Evolutionary conservation across 1,139 yeast genomes (phyloP), one percentile per base, ranked within the genome.

Genomic region (Sugiyamaella neomexicana): DNA sequence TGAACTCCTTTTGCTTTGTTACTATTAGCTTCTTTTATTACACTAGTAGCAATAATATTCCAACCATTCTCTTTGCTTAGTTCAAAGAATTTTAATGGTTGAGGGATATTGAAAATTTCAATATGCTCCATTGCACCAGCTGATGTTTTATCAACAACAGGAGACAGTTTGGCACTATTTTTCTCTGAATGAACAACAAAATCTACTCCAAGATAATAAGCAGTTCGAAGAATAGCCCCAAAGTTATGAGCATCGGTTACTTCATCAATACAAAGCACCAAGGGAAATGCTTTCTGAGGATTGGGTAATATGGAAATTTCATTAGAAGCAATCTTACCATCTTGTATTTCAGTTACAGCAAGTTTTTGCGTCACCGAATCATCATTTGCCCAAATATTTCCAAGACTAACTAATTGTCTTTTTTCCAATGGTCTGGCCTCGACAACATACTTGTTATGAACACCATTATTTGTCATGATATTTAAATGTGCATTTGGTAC

Each of bases 241-340:
- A 89, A 76, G 66, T 91, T 91, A 67, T 89, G 96, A 0, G 97
- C 95, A 67, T 91, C 97, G 4, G 90, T 83, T 51, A 91, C 78
- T 58, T 88, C 91, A 69, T 90, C 97, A 43, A 90, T 71, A 63
- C 80, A 89, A 2, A 90, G 63, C 0, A 93, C 97, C 15, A 90
- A 65, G 0, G 97, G 96, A 62, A 15, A 44, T 16, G 15, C 16
- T 13, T 29, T 44, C 6, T 45, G 13, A 6, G 27, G 31, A 12
- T 44, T 52, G 34, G 27, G 29, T 15, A 29, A 16, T 16, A 53
- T 13, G 13, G 52, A 10, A 6, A 62, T 36, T 57, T 60, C 1
- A 66, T 58, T 54, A 62, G 65, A 61, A 2, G 75, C 74, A 15
- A 66, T 64, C 12, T 68, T 71, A 1, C 68, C 66, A 27, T 69